A percentile compares a stretch with the other conserved stretches of the same genome.
Evolutionary conservation across 2,329 filamentous ascomycete genomes (phyloP).

Genomic region (Parasarocladium wereldwijsianum): DNA sequence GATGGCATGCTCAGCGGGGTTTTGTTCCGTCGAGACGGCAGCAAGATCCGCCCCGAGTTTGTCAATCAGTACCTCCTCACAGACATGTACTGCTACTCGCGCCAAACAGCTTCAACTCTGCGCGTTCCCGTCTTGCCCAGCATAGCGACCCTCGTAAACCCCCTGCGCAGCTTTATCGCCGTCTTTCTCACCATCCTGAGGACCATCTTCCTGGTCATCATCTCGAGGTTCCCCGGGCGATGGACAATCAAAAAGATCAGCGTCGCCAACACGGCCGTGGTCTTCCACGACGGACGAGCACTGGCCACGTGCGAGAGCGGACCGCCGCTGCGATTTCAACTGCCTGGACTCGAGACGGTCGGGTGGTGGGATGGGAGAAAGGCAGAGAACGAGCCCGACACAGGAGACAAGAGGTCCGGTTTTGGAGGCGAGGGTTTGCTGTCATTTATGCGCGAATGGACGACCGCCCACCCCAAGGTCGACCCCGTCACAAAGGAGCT

Average conservation of each 20-base stretch:
- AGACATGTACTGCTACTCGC: conserved; percentile 44
- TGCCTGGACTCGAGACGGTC: conserved; percentile 51
- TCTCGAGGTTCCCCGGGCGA: conserved; percentile 42
- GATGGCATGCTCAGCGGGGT: conserved; percentile 63
- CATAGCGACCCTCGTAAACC: conserved; percentile 51
- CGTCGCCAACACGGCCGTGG: conserved; percentile 51
- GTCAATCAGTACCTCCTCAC: conserved; percentile 57
- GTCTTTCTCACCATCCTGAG: conserved; percentile 38
- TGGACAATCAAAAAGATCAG: conserved; percentile 51
- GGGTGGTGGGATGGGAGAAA: conserved; percentile 52
- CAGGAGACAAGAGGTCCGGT: conserved; percentile 12
- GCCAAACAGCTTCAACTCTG: conserved; percentile 29
- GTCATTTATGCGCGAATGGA: conserved; percentile 55
- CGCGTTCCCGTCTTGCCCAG: conserved; percentile 48
- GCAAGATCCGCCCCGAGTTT: conserved; percentile 36
- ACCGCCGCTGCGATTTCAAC: conserved; percentile 48
- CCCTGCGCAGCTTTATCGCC: conserved; percentile 32
- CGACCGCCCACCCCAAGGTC: conserved; percentile 53
- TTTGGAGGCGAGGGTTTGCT: conserved; percentile 42
- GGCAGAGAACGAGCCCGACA: conserved; percentile 33
- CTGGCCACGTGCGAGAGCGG: conserved; percentile 59
- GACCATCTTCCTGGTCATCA: conserved; percentile 39
- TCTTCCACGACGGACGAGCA: conserved; percentile 55
- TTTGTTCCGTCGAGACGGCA: conserved; percentile 30
- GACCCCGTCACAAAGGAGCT: conserved; percentile 51